Evolutionary conservation across 2,329 filamentous ascomycete species (phyloP), one percentile per base, ranked within the genome.

Genomic region (Aspergillus aculeatinus): DNA sequence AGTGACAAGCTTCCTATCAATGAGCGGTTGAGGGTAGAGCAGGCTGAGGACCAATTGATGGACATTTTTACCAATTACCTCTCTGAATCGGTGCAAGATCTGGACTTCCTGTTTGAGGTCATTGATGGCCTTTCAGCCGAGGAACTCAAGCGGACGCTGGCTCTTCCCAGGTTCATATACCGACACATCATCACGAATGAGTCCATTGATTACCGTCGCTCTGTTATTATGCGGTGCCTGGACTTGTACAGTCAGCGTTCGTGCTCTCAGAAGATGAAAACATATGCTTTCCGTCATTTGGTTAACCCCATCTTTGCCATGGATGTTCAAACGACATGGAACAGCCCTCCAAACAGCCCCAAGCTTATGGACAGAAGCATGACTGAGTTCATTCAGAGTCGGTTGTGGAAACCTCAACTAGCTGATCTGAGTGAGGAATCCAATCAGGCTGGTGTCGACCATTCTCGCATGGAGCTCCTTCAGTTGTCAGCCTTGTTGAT

Each of bases 261-360:
- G 50, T 90, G 89, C 12, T 87, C 90, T 0, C 95, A 97, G 76
- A 93, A 90, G 79, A 91, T 91, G 49, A 99, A 99, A 76, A 90
- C 92, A 55, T 99, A 96, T 74, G 81, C 96, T 39, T 87, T 99
- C 72, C 92, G 92, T 72, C 88, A 96, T 73, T 84, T 99, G 33
- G 91, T 97, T 65, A 99, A 98, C 70, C 96, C 95, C 0, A 96
- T 98, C 44, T 86, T 99, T 58, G 93, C 94, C 3, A 96, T 94
- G 90, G 95, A 99, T 76, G 89, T 96, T 44, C 94, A 95, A 85
- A 87, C 89, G 25, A 89, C 90, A 60, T 95, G 91, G 74, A 83
- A 85, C 31, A 81, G 81, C 57, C 77, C 79, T 47, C 81, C 83
- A 44, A 82, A 82, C 65, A 84, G 83, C 3, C 89, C 87, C 14